Conservation (phyloP, 371 early-diverging fungal species). For the Mortierella sp. region DNA sequence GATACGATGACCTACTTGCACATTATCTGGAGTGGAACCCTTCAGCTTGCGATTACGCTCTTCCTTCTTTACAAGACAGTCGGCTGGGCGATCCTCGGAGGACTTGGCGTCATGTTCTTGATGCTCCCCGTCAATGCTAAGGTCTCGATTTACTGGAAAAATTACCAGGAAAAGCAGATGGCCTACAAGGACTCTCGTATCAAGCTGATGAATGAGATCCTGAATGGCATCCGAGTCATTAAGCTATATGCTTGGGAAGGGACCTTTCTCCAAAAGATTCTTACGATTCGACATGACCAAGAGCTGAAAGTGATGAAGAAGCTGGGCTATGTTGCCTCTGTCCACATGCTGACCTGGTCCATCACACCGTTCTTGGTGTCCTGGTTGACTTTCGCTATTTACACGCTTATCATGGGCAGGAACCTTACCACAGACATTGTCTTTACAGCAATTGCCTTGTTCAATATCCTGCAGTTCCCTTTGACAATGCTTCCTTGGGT, state of each 20-base stretch:
- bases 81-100: constrained; percentile 88
- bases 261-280: constrained; percentile 61
- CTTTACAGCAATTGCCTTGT: constrained; percentile 91
- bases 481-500: constrained; percentile 81
- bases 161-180: constrained; percentile 88
- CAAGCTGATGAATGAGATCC: constrained; percentile 92
- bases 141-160: constrained; percentile 71
- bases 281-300: constrained; percentile 77
- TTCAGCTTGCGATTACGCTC: constrained; percentile 87
- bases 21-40: constrained; percentile 88
- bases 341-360: constrained; percentile 75
- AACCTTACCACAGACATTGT: constrained; percentile 82
- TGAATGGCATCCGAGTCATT: constrained; percentile 94
- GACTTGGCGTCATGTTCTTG: constrained; percentile 85
- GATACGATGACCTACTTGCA: constrained; percentile 81
- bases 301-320: constrained; percentile 82
- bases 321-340: constrained; percentile 72
- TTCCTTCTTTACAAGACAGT: constrained; percentile 84
- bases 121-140: constrained; percentile 78
- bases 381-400: constrained; percentile 85
- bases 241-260: constrained; percentile 83
- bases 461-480: constrained; percentile 94
- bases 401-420: constrained; percentile 63
- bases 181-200: constrained; percentile 91
- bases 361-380: constrained; percentile 91